phyloP scores from a whole-genome alignment of 2,329 filamentous ascomycete species.

The Amphichorda felina region DNA sequence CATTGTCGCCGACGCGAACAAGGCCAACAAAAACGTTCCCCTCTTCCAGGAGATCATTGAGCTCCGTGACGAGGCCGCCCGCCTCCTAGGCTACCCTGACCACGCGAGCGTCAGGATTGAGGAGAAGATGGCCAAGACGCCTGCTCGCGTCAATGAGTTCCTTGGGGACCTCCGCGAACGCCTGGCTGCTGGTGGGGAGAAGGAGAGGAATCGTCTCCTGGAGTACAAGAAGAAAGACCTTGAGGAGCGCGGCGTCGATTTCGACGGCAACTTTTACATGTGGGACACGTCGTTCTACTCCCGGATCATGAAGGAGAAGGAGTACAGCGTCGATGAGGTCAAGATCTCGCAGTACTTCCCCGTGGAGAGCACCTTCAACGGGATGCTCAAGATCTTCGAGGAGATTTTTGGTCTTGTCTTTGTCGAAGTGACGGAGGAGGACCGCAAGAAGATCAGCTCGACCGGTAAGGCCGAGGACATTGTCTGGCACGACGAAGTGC shows the following conservation, averaged over 20 bases:
- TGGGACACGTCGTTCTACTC: slow-evolving; percentile 80
- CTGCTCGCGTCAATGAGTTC: slow-evolving; percentile 61
- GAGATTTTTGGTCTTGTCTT: slow-evolving; percentile 71
- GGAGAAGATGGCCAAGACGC: slow-evolving; percentile 76
- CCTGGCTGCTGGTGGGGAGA: slow-evolving; percentile 55
- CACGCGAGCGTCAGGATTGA: slow-evolving; percentile 68
- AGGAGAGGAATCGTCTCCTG: slow-evolving; percentile 60
- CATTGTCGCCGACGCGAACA: slow-evolving; percentile 69
- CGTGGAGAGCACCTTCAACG: slow-evolving; percentile 57
- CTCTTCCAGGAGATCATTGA: slow-evolving; percentile 66
- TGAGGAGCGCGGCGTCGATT: slow-evolving; percentile 42
- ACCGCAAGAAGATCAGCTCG: slow-evolving; percentile 51
- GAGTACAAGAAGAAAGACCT: slow-evolving; percentile 63
- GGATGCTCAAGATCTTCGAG: slow-evolving; percentile 78
- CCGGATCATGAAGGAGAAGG: slow-evolving; percentile 66
- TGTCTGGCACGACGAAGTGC: slow-evolving; percentile 74
- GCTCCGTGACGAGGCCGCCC: slow-evolving; percentile 67
- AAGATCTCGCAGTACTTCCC: slow-evolving; percentile 80
- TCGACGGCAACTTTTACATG: slow-evolving; percentile 64
- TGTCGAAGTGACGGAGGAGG: slow-evolving; percentile 56
- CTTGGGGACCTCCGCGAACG: slow-evolving; percentile 56
- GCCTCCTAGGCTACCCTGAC: slow-evolving; percentile 64
- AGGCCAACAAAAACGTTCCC: slow-evolving; percentile 60
- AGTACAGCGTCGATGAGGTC: slow-evolving; percentile 69
- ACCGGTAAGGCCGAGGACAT: slow-evolving; percentile 61